phyloP scores from a whole-genome alignment of 1,284 basidiomycete species.

The Leucoagaricus sp. region DNA sequence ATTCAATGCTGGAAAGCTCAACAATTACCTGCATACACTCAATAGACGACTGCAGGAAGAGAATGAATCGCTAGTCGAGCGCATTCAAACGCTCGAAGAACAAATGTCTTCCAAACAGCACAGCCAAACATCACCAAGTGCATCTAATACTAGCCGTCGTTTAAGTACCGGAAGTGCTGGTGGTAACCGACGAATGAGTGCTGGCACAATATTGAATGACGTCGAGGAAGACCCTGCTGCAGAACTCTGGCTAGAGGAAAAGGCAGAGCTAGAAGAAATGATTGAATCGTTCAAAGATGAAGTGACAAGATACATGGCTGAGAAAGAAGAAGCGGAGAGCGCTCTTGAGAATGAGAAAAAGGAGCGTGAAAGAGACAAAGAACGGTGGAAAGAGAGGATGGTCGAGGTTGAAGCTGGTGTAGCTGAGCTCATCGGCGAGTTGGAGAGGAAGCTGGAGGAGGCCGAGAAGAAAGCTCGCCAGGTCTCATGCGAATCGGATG shows the following conservation, averaged over 20 bases:
- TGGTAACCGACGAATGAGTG: slow-evolving; percentile 50
- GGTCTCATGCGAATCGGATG: slow-evolving; percentile 28
- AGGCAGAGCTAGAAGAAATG: slow-evolving; percentile 50
- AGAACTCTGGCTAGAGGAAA: slow-evolving; percentile 69
- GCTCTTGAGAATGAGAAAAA: slow-evolving; percentile 52
- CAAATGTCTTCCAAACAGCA: too few relatives aligned
- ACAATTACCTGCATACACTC: slow-evolving; percentile 78
- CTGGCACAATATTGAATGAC: slow-evolving; percentile 51
- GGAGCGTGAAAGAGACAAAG: slow-evolving; percentile 62
- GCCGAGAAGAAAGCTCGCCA: slow-evolving; percentile 51
- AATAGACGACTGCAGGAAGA: slow-evolving; percentile 81
- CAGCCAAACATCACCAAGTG: slow-evolving; percentile 26
- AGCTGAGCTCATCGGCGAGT: slow-evolving; percentile 59
- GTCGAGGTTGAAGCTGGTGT: slow-evolving; percentile 68
- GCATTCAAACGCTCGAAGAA: slow-evolving; percentile 50
- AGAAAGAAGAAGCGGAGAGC: slow-evolving; percentile 40
- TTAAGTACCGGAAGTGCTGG: slow-evolving; percentile 23
- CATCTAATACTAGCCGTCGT: slow-evolving; percentile 21
- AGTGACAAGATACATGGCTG: slow-evolving; percentile 37
- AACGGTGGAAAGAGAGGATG: slow-evolving; percentile 69
- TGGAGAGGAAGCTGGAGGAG: slow-evolving; percentile 56
- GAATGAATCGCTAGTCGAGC: slow-evolving; percentile 62
- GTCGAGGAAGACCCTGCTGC: slow-evolving; percentile 58
- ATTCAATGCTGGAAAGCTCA: slow-evolving; percentile 82
- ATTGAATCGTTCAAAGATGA: slow-evolving; percentile 53